Evolutionary conservation across 2,329 filamentous ascomycete species (phyloP).

Genomic region (Aspergillus spinulosporus): DNA sequence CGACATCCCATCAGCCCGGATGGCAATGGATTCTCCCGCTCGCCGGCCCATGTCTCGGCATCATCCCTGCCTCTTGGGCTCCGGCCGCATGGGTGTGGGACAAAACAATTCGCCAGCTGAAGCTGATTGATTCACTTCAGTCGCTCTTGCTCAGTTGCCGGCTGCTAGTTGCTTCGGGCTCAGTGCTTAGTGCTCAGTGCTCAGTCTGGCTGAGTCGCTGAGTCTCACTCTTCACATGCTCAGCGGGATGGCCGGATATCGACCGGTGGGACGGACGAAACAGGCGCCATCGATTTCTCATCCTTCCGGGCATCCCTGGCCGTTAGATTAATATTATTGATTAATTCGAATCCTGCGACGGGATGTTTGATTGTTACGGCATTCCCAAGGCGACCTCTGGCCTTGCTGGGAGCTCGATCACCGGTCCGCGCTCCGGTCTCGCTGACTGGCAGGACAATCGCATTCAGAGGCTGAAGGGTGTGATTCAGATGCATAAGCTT

Average conservation of each 20-base stretch:
- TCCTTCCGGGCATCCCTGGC: not conserved
- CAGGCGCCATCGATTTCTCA: slow-evolving; percentile 11
- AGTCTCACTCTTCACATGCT: not conserved
- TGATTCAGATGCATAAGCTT: slow-evolving; percentile 13
- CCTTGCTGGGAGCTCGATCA: not conserved
- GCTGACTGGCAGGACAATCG: not conserved
- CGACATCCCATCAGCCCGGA: not conserved
- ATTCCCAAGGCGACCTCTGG: slow-evolving; percentile 1
- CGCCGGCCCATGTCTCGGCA: slow-evolving; percentile 17
- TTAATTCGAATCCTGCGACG: not conserved
- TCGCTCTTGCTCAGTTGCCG: too few relatives aligned
- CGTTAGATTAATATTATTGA: not conserved
- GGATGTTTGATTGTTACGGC: not conserved
- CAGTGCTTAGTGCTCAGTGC: too few relatives aligned
- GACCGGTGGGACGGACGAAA: slow-evolving; percentile 11
- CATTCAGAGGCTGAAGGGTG: slow-evolving; percentile 12
- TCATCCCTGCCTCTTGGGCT: slow-evolving; percentile 13
- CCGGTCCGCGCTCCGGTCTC: too few relatives aligned
- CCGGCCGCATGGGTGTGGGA: slow-evolving; percentile 11
- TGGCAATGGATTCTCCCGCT: slow-evolving; percentile 16
- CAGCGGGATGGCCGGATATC: not conserved
- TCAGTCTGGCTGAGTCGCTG: not conserved
- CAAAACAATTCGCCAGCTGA: not conserved
- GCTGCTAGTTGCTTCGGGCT: too few relatives aligned
- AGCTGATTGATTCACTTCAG: not conserved